Base-by-base conservation (phyloP, 1,284 basidiomycete species). In the Sphaerobolus stellatus region DNA sequence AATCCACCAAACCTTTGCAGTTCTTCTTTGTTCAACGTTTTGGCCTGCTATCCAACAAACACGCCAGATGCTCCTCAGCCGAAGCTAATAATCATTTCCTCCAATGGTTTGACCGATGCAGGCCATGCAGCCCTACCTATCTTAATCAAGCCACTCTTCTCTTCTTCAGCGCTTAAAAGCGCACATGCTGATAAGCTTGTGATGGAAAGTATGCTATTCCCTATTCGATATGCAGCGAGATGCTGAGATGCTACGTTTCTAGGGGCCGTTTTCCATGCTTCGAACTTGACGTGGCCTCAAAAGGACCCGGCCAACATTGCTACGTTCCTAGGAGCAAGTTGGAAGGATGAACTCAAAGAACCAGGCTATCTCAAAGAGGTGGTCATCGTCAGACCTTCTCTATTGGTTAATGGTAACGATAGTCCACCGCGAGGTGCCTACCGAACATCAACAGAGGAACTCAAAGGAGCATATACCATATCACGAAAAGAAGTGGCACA, bases 401-500 rank as follows among this genome's bases (percentile, higher is more conserved):
- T 84, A 29, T 63, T 86, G 30, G 84, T 80, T 2, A 78, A 84
- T 54, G 84, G 83, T 0, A 66, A 70, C n/a, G 81, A 83, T 29
- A 68, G 68, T 59, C 60, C 56, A 48, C 57, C 58, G 50, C 50
- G 64, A 11, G 56, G 36, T 13, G 28, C 29, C 2, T 61, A 61
- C 49, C 45, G 57, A 16, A 50, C 57, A 31, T n/a, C 50, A 13
- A 72, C 59, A 5, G 60, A 79, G 18, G 57, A 71, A n/a, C 28
- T 80, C 0, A 59, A 63, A 0, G 69, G 74, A 2, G 61, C 61
- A 14, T 88, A 77, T 62, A 78, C 75, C n/a, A 66, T 88, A 8
- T 84, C 83, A 34, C 71, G 86, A 61, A 73, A 71, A 61, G 86
- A 88, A 63, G 77, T 83, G 0, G 82, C 78, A 2, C 83, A 87